These are phyloP conservation scores for Rubus idaeus DNA, from an alignment of 306 rosid genomes.

Conservation along the genomic window DNA sequence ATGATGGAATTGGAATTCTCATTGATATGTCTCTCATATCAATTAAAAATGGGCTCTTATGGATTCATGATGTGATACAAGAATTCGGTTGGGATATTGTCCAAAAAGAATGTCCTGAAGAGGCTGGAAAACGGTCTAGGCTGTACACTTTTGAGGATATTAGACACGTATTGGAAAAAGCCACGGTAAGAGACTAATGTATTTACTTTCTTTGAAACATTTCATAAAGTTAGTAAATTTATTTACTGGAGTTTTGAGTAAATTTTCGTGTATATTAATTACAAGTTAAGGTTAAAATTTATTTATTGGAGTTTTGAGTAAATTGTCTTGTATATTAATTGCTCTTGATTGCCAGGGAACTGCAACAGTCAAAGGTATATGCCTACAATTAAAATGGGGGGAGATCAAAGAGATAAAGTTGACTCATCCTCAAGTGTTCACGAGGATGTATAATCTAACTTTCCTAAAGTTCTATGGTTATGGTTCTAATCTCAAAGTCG, in stretches of 20 bases:
- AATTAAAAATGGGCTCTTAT: not conserved
- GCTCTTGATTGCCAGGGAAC: constrained; percentile 6
- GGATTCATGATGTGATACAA: constrained; percentile 40
- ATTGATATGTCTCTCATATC: constrained; percentile 38
- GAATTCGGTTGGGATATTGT: constrained; percentile 35
- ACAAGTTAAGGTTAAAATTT: too few species aligned
- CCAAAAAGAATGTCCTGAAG: constrained; percentile 12
- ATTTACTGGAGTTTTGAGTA: too few species aligned
- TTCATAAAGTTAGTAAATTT: too few species aligned
- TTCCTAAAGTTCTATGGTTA: not conserved
- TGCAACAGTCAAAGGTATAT: constrained; percentile 6
- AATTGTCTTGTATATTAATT: too few species aligned
- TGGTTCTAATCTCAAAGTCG: too few species aligned
- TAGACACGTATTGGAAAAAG: constrained; percentile 20
- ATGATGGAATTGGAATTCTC: constrained; percentile 33
- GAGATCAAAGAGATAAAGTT: not conserved
- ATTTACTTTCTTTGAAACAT: too few species aligned
- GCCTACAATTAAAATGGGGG: not conserved
- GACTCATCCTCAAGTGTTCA: constrained; percentile 20
- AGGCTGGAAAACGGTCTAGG: constrained; percentile 10
- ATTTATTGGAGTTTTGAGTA: too few species aligned
- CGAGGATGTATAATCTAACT: constrained; percentile 21
- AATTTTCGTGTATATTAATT: too few species aligned
- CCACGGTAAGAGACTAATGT: constrained; percentile 1
- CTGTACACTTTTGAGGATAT: constrained; percentile 19